Conservation (phyloP, 2,329 filamentous ascomycete species). For the Neocatenulostroma microsporum region DNA sequence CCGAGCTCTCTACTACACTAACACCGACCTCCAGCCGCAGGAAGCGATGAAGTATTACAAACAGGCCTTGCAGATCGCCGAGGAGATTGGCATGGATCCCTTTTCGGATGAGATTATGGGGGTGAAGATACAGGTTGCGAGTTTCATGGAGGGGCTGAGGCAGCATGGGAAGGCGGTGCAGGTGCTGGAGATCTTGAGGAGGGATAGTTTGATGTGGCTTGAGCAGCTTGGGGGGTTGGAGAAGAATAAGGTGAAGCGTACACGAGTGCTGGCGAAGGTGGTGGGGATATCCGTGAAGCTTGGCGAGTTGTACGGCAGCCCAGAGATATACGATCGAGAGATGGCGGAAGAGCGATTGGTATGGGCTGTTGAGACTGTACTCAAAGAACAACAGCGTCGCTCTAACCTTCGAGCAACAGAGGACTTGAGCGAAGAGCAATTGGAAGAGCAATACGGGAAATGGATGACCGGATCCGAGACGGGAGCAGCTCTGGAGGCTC, state of each 20-base stretch:
- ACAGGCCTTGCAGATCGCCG: conserved; percentile 65
- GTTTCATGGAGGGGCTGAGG: conserved; percentile 69
- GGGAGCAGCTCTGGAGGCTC: conserved; percentile 67
- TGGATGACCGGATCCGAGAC: conserved; percentile 66
- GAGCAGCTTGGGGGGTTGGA: conserved; percentile 29
- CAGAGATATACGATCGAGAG: conserved; percentile 65
- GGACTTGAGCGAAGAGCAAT: conserved; percentile 21
- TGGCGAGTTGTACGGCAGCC: conserved; percentile 70
- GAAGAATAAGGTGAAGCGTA: conserved; percentile 45
- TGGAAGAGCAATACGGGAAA: conserved; percentile 54
- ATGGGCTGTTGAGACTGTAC: conserved; percentile 71
- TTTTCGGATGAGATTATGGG: conserved; percentile 88
- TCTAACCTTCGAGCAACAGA: conserved; percentile 28
- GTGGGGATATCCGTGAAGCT: conserved; percentile 75
- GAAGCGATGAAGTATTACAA: conserved; percentile 78
- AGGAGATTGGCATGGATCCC: conserved; percentile 70
- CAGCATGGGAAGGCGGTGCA: conserved; percentile 63
- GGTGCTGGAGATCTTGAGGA: conserved; percentile 65
- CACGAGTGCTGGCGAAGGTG: conserved; percentile 62
- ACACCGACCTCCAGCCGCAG: conserved; percentile 64
- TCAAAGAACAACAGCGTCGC: conserved; percentile 66
- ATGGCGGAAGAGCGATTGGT: conserved; percentile 67
- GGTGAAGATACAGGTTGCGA: conserved; percentile 72
- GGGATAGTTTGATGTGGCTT: conserved; percentile 52
- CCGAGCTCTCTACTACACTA: conserved; percentile 78